Evolutionary conservation across 495 filamentous ascomycete species (phyloP).

Genomic region (Cenococcum geophilum): DNA sequence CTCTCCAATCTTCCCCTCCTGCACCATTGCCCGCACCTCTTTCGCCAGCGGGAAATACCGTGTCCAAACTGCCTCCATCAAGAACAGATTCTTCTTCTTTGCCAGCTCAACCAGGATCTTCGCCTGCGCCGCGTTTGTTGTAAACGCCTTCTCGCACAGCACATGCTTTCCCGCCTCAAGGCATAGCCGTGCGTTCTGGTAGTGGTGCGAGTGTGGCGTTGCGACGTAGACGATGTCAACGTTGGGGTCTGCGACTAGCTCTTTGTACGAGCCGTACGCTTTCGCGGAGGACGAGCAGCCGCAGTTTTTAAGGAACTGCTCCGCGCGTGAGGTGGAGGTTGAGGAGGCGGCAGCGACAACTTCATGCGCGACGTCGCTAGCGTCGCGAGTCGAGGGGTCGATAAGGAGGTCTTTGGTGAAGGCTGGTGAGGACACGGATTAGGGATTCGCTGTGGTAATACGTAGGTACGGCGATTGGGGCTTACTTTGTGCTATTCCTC

Average conservation of each 20-base stretch:
- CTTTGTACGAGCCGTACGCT: slow-evolving; percentile 74
- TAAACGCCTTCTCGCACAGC: slow-evolving; percentile 90
- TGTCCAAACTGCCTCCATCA: slow-evolving; percentile 98
- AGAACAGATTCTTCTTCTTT: slow-evolving; percentile 71
- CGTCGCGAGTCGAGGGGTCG: slow-evolving; percentile 65
- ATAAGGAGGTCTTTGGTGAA: slow-evolving; percentile 80
- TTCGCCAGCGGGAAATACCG: slow-evolving; percentile 79
- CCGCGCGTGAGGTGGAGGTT: slow-evolving; percentile 59
- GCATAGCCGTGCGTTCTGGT: slow-evolving; percentile 78
- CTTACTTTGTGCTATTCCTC: slow-evolving; percentile 29
- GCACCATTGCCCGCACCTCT: slow-evolving; percentile 66
- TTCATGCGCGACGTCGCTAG: slow-evolving; percentile 69
- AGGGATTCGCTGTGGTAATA: background rate
- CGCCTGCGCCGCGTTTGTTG: slow-evolving; percentile 77
- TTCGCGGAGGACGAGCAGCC: slow-evolving; percentile 58
- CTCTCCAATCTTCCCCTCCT: slow-evolving; percentile 63
- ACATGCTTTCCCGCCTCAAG: slow-evolving; percentile 82
- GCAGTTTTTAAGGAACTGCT: slow-evolving; percentile 62
- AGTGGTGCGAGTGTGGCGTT: slow-evolving; percentile 93
- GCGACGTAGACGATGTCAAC: slow-evolving; percentile 90
- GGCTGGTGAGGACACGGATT: slow-evolving; percentile 18
- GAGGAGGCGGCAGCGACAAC: slow-evolving; percentile 80
- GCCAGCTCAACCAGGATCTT: slow-evolving; percentile 66
- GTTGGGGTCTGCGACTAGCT: slow-evolving; percentile 67
- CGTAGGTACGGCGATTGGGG: background rate